These are phyloP conservation scores for Cladosporium velox DNA, from an alignment of 2,329 filamentous ascomycete genomes.

Conservation along the genomic window DNA sequence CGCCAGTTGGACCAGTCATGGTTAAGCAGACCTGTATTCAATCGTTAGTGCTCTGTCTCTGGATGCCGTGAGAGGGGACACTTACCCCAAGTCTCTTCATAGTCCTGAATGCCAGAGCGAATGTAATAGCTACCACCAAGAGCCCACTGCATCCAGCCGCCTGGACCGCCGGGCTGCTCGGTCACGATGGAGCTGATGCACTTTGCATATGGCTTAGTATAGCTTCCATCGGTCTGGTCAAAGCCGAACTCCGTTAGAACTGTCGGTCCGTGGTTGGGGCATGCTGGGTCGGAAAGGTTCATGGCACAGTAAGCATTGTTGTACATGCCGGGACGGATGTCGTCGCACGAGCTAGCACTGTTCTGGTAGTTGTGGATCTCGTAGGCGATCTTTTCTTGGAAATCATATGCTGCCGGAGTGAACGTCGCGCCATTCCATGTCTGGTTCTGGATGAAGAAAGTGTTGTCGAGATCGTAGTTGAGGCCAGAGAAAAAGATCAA, in stretches of 20 bases:
- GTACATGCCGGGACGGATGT: slow-evolving; percentile 51
- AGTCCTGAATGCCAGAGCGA: slow-evolving; percentile 55
- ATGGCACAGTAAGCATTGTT: slow-evolving; percentile 57
- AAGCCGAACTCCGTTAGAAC: slow-evolving; percentile 60
- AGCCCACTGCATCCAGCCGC: slow-evolving; percentile 60
- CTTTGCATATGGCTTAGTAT: slow-evolving; percentile 53
- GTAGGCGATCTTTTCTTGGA: slow-evolving; percentile 58
- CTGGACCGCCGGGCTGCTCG: slow-evolving; percentile 48
- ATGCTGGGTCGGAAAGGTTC: slow-evolving; percentile 38
- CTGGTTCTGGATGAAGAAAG: slow-evolving; percentile 52
- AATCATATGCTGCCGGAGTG: slow-evolving; percentile 50
- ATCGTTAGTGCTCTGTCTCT: neutral
- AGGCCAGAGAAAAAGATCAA: slow-evolving; percentile 64
- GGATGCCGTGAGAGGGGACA: neutral
- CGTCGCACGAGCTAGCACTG: slow-evolving; percentile 47
- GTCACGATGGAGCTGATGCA: slow-evolving; percentile 56
- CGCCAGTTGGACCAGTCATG: slow-evolving; percentile 53
- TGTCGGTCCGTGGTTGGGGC: slow-evolving; percentile 51
- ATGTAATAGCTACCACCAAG: slow-evolving; percentile 56
- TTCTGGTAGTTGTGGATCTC: slow-evolving; percentile 65
- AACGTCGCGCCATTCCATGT: slow-evolving; percentile 55
- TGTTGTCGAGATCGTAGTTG: slow-evolving; percentile 58
- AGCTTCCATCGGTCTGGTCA: slow-evolving; percentile 50
- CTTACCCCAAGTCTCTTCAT: slow-evolving; percentile 57
- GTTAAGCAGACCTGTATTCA: slow-evolving; percentile 48